Percentiles rank a stretch among this genome's conserved stretches.
phyloP scores from a whole-genome alignment of 2,329 filamentous ascomycete genomes.

The Talaromyces sp. region DNA sequence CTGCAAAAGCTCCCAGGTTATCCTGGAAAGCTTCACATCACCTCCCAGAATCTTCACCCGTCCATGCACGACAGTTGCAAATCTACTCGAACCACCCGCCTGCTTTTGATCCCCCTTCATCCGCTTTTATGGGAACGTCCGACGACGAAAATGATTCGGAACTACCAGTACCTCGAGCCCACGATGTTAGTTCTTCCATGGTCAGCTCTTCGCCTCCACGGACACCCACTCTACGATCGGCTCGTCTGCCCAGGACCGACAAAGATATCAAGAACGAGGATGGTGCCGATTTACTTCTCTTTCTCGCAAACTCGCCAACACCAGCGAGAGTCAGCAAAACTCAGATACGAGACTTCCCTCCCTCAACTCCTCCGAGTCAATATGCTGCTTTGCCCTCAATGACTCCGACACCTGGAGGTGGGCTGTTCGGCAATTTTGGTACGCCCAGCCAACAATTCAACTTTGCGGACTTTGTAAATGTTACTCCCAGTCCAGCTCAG shows the following conservation, averaged over 20 bases:
- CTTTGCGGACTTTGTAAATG: conserved; percentile 95
- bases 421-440: conserved; percentile 70
- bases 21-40: conserved; percentile 77
- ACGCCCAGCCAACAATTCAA: conserved; percentile 87
- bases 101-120: conserved; percentile 74
- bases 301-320: conserved; percentile 87
- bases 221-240: conserved; percentile 68
- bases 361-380: conserved; percentile 73
- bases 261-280: conserved; percentile 66
- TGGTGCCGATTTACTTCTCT: conserved; percentile 76
- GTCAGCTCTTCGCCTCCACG: conserved; percentile 77
- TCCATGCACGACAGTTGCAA: conserved; percentile 71
- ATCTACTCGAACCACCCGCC: conserved; percentile 70
- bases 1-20: conserved; percentile 58
- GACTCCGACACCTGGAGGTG: conserved; percentile 60
- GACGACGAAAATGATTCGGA: conserved; percentile 83
- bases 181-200: conserved; percentile 49
- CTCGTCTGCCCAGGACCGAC: conserved; percentile 51
- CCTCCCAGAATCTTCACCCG: conserved; percentile 81
- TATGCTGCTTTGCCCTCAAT: conserved; percentile 53
- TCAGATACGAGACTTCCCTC: conserved; percentile 55
- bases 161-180: conserved; percentile 58
- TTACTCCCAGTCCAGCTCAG: conserved; percentile 92
- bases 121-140: conserved; percentile 42
- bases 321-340: conserved; percentile 63